Evolutionary conservation across 495 filamentous ascomycete genomes (phyloP).

Genomic region (Cercophora scortea): DNA sequence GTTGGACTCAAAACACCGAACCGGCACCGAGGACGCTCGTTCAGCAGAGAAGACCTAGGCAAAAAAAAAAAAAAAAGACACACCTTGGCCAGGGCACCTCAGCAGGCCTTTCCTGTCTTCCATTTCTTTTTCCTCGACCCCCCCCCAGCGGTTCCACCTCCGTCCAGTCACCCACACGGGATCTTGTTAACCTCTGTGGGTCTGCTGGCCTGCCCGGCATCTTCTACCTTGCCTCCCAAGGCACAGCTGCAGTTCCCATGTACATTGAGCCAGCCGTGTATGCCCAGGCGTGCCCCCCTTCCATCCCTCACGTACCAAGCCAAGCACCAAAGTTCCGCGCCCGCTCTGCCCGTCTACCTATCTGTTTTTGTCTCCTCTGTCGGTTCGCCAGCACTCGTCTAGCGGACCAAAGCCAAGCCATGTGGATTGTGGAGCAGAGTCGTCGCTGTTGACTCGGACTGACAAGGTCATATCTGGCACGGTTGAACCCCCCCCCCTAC

Average conservation of each 20-base stretch:
- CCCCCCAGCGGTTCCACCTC: conserved; percentile 5
- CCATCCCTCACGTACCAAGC: background rate
- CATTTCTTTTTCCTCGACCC: background rate
- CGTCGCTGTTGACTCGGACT: conserved; percentile 14
- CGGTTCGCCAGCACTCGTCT: background rate
- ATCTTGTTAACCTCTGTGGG: conserved; percentile 9
- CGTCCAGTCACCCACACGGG: conserved; percentile 5
- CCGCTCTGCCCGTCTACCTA: too few species aligned
- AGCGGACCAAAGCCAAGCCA: background rate
- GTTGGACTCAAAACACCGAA: background rate
- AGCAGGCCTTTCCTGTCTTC: conserved; percentile 2
- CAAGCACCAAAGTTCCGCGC: background rate
- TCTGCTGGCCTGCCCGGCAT: background rate
- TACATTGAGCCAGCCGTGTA: background rate
- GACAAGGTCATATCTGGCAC: conserved; percentile 7
- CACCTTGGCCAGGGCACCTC: too few species aligned
- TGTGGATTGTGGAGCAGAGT: conserved; percentile 1
- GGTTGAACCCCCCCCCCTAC: conserved; percentile 13
- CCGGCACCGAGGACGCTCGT: conserved; percentile 4
- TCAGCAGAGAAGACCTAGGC: too few species aligned
- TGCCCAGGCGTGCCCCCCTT: background rate
- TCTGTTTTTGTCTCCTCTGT: background rate
- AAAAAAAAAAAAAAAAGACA: too few species aligned
- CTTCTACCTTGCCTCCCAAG: background rate
- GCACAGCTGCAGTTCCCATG: background rate